Conservation (phyloP, 805 yeast genomes). For the Kurtzmaniella cleridarum region DNA sequence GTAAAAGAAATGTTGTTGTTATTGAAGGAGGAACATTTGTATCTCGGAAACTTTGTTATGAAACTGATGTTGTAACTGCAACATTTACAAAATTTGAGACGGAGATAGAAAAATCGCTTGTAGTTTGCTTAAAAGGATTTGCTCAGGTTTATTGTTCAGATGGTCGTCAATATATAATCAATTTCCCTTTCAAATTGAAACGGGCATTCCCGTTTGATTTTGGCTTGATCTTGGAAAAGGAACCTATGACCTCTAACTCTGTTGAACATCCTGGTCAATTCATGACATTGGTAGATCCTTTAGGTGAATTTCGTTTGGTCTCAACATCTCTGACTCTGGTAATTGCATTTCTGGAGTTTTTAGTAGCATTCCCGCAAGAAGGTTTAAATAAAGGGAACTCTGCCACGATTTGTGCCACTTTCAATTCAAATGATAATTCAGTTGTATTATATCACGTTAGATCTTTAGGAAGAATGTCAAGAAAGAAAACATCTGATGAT, state of each 20-base stretch:
- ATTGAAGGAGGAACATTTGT: slow-evolving; percentile 43
- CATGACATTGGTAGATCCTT: slow-evolving; percentile 68
- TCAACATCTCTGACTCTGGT: slow-evolving; percentile 67
- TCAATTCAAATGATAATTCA: slow-evolving; percentile 38
- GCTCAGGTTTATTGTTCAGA: slow-evolving; percentile 58
- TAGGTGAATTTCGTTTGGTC: slow-evolving; percentile 66
- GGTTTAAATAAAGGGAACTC: slow-evolving; percentile 21
- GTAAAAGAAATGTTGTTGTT: slow-evolving; percentile 40
- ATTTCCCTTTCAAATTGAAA: slow-evolving; percentile 63
- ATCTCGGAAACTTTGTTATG: slow-evolving; percentile 44
- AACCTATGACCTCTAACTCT: slow-evolving; percentile 10
- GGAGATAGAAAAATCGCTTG: slow-evolving; percentile 38
- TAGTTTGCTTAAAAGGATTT: slow-evolving; percentile 54
- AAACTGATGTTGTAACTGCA: slow-evolving; percentile 51
- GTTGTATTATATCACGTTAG: slow-evolving; percentile 55
- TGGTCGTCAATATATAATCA: slow-evolving; percentile 55
- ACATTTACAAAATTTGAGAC: slow-evolving; percentile 51
- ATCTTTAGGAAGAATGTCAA: slow-evolving; percentile 13
- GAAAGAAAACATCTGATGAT: not conserved
- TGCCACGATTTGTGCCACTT: slow-evolving; percentile 50
- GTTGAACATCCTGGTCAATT: slow-evolving; percentile 22
- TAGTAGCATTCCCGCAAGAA: slow-evolving; percentile 48
- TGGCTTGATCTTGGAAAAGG: slow-evolving; percentile 63
- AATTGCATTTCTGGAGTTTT: slow-evolving; percentile 51
- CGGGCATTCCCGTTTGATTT: slow-evolving; percentile 59